These are phyloP conservation scores for Spongospora subterranea DNA, from an alignment of 208 protist species.

Conservation along the genomic window DNA sequence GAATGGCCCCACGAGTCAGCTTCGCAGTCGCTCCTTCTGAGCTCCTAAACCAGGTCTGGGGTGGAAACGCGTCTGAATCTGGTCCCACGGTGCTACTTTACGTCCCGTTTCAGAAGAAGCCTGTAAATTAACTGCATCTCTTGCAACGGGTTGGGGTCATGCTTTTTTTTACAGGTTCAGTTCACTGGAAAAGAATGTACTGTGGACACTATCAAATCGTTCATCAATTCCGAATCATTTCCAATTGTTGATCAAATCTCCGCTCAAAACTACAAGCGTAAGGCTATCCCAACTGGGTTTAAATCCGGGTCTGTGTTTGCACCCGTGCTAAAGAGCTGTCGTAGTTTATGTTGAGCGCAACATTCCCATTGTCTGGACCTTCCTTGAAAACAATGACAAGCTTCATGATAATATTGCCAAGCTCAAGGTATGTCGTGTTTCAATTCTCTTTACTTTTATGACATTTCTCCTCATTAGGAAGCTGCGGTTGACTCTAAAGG, in stretches of 20 bases:
- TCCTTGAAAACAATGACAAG: constrained; percentile 4
- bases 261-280: constrained; percentile 7
- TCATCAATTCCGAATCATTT: constrained; percentile 50
- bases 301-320: not conserved
- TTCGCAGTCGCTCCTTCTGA: constrained; percentile 3
- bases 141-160: not conserved
- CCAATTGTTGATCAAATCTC: constrained; percentile 11
- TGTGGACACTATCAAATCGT: not conserved
- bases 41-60: not conserved
- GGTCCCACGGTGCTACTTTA: not conserved
- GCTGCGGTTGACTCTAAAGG: constrained; percentile 55
- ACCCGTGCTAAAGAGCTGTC: too few relatives aligned
- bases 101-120: not conserved
- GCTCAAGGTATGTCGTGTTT: constrained; percentile 28
- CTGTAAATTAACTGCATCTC: not conserved
- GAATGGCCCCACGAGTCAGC: not conserved
- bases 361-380: not conserved
- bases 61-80: not conserved
- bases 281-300: not conserved
- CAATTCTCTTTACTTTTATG: not conserved
- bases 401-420: constrained; percentile 53
- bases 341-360: constrained; percentile 9
- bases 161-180: not conserved
- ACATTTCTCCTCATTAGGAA: constrained; percentile 6
- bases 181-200: not conserved